phyloP scores from a whole-genome alignment of 2,329 filamentous ascomycete species.

The Pyrenochaeta sp. region DNA sequence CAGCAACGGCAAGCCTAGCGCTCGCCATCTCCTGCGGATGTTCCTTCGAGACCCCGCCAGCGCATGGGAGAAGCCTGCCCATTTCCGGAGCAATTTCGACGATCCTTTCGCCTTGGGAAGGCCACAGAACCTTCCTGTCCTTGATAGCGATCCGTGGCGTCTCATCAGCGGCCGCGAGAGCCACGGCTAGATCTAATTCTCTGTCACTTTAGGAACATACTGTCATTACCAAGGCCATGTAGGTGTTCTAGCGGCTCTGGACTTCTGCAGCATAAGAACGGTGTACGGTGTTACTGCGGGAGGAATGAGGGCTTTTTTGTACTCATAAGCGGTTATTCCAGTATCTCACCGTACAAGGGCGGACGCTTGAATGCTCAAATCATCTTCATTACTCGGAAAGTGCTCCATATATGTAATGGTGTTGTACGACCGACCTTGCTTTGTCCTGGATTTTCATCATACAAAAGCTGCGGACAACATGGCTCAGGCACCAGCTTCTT shows the following conservation, averaged over 20 bases:
- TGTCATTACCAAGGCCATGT: background rate
- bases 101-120: conserved; percentile 43
- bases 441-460: conserved; percentile 3
- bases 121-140: conserved; percentile 42
- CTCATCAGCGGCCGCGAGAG: conserved; percentile 50
- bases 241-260: background rate
- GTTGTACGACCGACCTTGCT: background rate
- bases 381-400: conserved; percentile 7
- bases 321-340: conserved; percentile 15
- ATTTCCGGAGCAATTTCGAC: conserved; percentile 40
- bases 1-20: conserved; percentile 31
- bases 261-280: background rate
- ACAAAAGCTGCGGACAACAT: conserved; percentile 1
- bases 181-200: conserved; percentile 38
- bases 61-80: conserved; percentile 44
- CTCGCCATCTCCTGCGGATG: conserved; percentile 48
- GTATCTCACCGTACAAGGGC: conserved; percentile 12
- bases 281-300: background rate
- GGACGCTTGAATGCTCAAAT: conserved; percentile 16
- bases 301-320: conserved; percentile 5
- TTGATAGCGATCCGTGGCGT: conserved; percentile 48
- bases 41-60: conserved; percentile 47
- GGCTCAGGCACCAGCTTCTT: conserved; percentile 39
- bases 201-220: background rate
- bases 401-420: conserved; percentile 8